Base-by-base conservation (phyloP, 2,329 filamentous ascomycete genomes). In the Alternaria postmessia region DNA sequence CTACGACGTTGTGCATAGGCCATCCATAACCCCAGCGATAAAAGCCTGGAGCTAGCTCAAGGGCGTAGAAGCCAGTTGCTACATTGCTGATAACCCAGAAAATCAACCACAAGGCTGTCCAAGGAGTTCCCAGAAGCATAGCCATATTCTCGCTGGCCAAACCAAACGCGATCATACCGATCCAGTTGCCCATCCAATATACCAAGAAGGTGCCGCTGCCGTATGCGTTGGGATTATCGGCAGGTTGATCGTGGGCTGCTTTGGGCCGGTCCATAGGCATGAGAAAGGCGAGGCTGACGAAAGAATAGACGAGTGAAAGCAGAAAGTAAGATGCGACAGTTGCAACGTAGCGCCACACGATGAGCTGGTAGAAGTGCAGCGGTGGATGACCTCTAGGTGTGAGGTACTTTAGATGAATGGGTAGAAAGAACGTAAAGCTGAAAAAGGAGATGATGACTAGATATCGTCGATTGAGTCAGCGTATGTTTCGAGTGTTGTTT, bases 61-160 rank as follows among this genome's bases (percentile, higher is more conserved):
- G 75, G 3, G 84, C 74, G 70, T 89, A 87, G 69, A 90, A 88
- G 0, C 83, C 80, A 0, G 86, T 88, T 0, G 83, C 79, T 0
- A 89, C 86, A 67, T 91, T 91, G 8, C 84, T 84, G 55, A 90
- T 87, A 44, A 90, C 86, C 87, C 87, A 89, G 67, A 89, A 89
- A 55, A 90, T 88, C 3, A 90, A 76, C 84, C 88, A 89, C 88
- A 89, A 75, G 0, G 86, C 82, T 7, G 81, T 84, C 86, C 86
- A 90, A 0, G 86, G 88, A 61, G 85, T 81, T 0, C 86, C 87
- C 2, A 89, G 77, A 3, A 89, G 67, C 85, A 89, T 89, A 0
- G 85, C 85, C 59, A 88, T 85, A 66, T 90, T 90, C 76, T 90
- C 87, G 67, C 85, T 88, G 0, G 88, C 86, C 2, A 90, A 76